These are phyloP conservation scores for Psidium guajava DNA, from an alignment of 345 rosid species.

Conservation along the genomic window DNA sequence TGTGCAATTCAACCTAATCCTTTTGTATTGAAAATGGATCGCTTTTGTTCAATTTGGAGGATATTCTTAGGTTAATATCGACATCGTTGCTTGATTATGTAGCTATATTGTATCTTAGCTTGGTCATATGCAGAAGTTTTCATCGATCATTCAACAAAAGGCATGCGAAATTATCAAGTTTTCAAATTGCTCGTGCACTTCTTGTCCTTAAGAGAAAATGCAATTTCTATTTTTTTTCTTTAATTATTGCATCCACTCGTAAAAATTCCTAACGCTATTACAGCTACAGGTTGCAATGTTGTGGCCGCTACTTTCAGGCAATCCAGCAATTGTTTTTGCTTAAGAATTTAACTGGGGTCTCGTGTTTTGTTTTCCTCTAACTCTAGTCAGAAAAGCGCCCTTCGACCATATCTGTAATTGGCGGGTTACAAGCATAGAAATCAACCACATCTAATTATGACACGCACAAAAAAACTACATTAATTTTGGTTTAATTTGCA, in stretches of 20 bases:
- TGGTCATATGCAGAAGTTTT: not conserved
- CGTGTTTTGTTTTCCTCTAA: not conserved
- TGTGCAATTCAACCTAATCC: not conserved
- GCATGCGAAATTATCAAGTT: not conserved
- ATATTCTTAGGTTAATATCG: not conserved
- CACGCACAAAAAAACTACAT: too few species aligned
- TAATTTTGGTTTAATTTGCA: too few species aligned
- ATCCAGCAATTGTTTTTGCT: not conserved
- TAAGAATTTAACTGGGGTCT: not conserved
- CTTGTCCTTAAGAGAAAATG: not conserved
- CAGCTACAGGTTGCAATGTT: too few species aligned
- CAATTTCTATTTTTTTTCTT: too few species aligned
- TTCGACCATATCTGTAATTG: too few species aligned
- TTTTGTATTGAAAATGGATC: not conserved
- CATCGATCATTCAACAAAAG: not conserved
- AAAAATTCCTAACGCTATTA: too few species aligned
- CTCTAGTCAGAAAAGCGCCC: not conserved
- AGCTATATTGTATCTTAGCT: not conserved
- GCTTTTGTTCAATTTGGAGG: not conserved
- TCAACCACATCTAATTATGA: too few species aligned
- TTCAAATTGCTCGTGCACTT: not conserved
- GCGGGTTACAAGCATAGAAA: not conserved
- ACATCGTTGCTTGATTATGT: not conserved
- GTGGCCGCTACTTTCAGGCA: too few species aligned
- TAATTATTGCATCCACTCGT: too few species aligned